Base-by-base conservation (phyloP, 306 rosid species). In the Styphnolobium japonicum region DNA sequence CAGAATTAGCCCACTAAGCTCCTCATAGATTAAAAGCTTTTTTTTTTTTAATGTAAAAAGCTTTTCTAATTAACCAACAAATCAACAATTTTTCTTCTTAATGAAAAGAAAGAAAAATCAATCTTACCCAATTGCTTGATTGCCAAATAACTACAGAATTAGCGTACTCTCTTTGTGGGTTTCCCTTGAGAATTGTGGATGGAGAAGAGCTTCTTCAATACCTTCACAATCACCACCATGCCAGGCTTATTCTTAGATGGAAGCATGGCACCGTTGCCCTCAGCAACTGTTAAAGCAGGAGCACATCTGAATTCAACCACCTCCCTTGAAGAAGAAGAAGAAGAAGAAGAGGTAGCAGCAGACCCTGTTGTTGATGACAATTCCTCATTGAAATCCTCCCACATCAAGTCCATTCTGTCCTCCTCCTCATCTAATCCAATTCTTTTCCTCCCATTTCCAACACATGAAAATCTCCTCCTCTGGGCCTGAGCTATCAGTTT, bases 381-480 rank as follows among this genome's bases (percentile, higher is more conserved):
- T 9, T 85, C 87, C 75, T 88, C 91, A 55, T 88, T 85, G 83
- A 88, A 83, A 81, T 88, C 80, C 71, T 88, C 91, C 91, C 91
- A 88, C 82, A 88, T 51, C 78, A 83, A 7, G 71, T 88, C 91
- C 91, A 88, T 88, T 73, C 10, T 80, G 7, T 82, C 70, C 7
- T 79, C 82, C 7, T 81, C 88, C 2, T 74, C 81, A 3, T 60
- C 51, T 1, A 79, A 39, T 10, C 46, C 78, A 27, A 16, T 3
- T 33, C 37, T 37, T 27, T 33, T 52, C 9, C 15, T 52, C 0
- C 84, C 6, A 49, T 25, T 55, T 29, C 76, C 66, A 27, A 68
- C 53, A 19, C 9, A 45, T 40, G 75, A 71, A 49, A 81, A 76
- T 42, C 87, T 84, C 61, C 65, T 68, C 53, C 82, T 76, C 5